Conservation (phyloP, 306 rosid genomes). For the Prunus mongolica region DNA sequence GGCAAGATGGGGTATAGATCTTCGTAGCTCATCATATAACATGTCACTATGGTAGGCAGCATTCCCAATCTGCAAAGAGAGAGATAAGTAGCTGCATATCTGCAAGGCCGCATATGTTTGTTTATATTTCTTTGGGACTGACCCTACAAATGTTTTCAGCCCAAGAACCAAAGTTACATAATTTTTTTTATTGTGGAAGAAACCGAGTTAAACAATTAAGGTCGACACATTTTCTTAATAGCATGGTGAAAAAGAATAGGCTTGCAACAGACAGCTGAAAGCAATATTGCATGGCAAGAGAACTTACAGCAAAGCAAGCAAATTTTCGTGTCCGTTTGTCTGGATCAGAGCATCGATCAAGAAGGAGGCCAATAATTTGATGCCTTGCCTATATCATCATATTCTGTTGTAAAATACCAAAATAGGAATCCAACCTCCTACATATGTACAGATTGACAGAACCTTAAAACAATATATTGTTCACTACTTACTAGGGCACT, state of each 20-base stretch:
- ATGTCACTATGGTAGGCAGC: constrained; percentile 83
- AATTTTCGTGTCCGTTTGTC: constrained; percentile 93
- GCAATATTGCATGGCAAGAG: constrained; percentile 6
- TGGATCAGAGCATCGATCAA: constrained; percentile 86
- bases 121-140: too few relatives aligned
- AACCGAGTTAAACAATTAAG: not conserved
- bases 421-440: not conserved
- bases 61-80: constrained; percentile 65
- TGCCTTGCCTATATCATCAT: constrained; percentile 56
- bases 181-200: not conserved
- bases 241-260: not conserved
- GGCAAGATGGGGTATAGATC: constrained; percentile 81
- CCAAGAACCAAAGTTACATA: too few relatives aligned
- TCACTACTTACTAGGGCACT: constrained; percentile 53
- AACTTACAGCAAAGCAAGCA: constrained; percentile 99
- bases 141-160: too few relatives aligned
- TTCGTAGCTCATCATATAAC: constrained; percentile 72
- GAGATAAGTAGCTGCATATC: not conserved
- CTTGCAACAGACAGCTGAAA: not conserved
- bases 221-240: not conserved
- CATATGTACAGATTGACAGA: not conserved
- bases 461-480: constrained; percentile 4
- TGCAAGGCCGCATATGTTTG: not conserved
- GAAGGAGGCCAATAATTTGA: constrained; percentile 66
- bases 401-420: constrained; percentile 15